phyloP scores from a whole-genome alignment of 495 filamentous ascomycete species.

The Articulospora tetracladia region DNA sequence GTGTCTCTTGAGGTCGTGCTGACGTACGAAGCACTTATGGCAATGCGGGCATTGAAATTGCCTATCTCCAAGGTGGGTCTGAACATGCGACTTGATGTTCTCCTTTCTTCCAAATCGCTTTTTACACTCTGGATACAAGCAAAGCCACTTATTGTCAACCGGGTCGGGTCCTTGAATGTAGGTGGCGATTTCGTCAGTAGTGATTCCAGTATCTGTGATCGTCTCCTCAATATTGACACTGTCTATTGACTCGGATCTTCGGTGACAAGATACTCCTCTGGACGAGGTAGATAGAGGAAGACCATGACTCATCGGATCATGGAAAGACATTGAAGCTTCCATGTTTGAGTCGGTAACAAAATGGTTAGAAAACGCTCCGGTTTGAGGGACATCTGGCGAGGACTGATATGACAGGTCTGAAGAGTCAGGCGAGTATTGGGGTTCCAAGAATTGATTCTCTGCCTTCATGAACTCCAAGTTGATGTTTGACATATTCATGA shows the following conservation, averaged over 20 bases:
- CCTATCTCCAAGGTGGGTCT: conserved; percentile 93
- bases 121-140: conserved; percentile 72
- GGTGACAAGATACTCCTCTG: conserved; percentile 33
- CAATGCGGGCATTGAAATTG: conserved; percentile 89
- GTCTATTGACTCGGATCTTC: conserved; percentile 49
- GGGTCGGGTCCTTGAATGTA: conserved; percentile 80
- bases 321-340: conserved; percentile 15
- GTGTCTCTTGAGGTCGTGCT: conserved; percentile 95
- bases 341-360: conserved; percentile 35
- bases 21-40: conserved; percentile 90
- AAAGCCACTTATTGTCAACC: conserved; percentile 77
- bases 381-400: conserved; percentile 34
- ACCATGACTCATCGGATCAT: conserved; percentile 17
- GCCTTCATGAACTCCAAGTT: conserved; percentile 47
- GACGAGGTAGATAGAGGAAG: conserved; percentile 23
- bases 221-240: conserved; percentile 53
- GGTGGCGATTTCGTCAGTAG: conserved; percentile 77
- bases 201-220: conserved; percentile 69
- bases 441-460: conserved; percentile 40
- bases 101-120: conserved; percentile 90
- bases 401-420: conserved; percentile 33
- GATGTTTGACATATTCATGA: conserved; percentile 49
- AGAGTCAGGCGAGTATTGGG: conserved; percentile 18
- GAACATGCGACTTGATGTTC: conserved; percentile 96
- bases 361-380: conserved; percentile 27